Evolutionary conservation across 192 early-diverging fungal genomes (phyloP), one percentile per base, ranked within the genome.

Genomic region (Dissophora ornata): DNA sequence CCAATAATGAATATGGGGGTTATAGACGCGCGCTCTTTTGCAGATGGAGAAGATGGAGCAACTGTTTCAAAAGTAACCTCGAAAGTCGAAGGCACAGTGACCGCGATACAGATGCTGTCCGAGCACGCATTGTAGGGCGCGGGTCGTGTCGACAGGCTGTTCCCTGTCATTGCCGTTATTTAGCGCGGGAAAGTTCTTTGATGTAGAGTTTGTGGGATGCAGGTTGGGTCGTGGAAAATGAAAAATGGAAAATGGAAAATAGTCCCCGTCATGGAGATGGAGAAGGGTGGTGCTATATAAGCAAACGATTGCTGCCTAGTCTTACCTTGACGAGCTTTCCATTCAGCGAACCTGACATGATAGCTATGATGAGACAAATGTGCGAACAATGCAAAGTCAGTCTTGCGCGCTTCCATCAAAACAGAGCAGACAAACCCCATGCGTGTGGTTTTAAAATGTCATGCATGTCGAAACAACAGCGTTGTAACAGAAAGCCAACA

Each of bases 311-410:
- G 13, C 25, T 19, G 21, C 15, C 36, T 4, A 21, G 4, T 19
- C 47, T 59, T 73, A 73, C 70, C 70, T 73, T 75, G 47, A 61
- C 50, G 19, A 75, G 62, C 52, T 66, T 75, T 61, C 63, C 71
- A 42, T 40, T 65, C 32, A 75, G 29, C 28, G 50, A 29, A n/a
- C 62, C 44, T 4, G 57, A 61, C 19, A 16, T n/a, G 44, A 48
- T 21, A 24, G 26, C 50, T 32, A 26, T 67, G 28, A 38, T 24
- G 47, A 21, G 9, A 32, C 7, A 28, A 30, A 52, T 33, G 29
- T 52, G 13, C 36, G 36, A 38, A 38, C 13, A 33, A 30, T 10
- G 26, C 12, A 28, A 53, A 41, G n/a, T n/a, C n/a, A n/a, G n/a
- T n/a, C n/a, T n/a, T n/a, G n/a, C n/a, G n/a, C n/a, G n/a, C n/a